Conservation (phyloP, 331 rosid species). For the Rosa hybrid region DNA sequence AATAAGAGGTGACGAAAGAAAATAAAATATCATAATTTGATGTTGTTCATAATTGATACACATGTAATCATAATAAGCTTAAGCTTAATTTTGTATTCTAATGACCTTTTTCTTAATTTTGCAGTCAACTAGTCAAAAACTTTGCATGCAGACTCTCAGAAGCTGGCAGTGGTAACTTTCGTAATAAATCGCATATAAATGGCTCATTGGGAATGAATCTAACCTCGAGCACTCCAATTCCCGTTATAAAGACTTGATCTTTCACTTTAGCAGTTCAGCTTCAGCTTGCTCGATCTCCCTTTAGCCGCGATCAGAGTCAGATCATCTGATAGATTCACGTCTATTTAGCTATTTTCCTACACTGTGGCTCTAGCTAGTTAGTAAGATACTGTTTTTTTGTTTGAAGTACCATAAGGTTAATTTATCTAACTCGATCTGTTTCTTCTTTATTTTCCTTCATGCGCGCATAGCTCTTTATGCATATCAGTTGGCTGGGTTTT, state of each 20-base stretch:
- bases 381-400: not conserved
- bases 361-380: not conserved
- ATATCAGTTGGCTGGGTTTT: not conserved
- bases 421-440: not conserved
- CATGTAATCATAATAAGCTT: too few relatives aligned
- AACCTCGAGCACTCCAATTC: not conserved
- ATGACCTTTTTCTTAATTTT: too few relatives aligned
- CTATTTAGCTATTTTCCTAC: too few relatives aligned
- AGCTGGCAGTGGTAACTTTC: not conserved
- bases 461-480: not conserved
- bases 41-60: too few relatives aligned
- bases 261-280: not conserved
- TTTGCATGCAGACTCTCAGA: constrained; percentile 18
- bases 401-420: not conserved
- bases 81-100: too few relatives aligned
- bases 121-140: constrained; percentile 17
- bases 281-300: not conserved
- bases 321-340: not conserved
- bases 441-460: not conserved
- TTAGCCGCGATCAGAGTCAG: not conserved
- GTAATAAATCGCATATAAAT: not conserved
- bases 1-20: too few relatives aligned
- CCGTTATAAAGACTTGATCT: not conserved
- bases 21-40: too few relatives aligned
- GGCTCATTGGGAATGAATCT: not conserved